Evolutionary conservation across 169 alveolate genomes (phyloP).

Genomic region (Amoebophrya sp.): DNA sequence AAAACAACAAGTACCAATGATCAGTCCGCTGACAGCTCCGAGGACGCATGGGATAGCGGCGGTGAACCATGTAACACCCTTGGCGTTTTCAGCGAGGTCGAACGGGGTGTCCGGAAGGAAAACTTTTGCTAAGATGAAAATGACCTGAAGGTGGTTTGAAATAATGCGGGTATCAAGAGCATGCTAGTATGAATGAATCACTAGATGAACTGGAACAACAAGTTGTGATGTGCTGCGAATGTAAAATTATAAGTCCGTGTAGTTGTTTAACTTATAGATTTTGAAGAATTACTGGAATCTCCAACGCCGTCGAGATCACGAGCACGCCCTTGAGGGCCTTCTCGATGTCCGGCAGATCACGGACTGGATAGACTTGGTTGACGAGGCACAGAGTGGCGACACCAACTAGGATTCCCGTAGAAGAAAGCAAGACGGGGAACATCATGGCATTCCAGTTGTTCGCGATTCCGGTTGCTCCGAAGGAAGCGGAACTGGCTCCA

Average conservation of each 20-base stretch:
- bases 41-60: conserved; percentile 57
- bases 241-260: too few relatives aligned
- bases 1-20: conserved; percentile 53
- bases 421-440: conserved; percentile 60
- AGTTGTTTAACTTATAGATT: too few relatives aligned
- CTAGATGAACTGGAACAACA: background rate
- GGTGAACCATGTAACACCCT: conserved; percentile 52
- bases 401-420: conserved; percentile 69
- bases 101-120: conserved; percentile 52
- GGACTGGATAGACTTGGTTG: conserved; percentile 54
- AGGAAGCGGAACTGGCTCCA: conserved; percentile 59
- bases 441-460: conserved; percentile 40
- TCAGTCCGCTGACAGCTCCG: conserved; percentile 72
- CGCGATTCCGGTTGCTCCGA: background rate
- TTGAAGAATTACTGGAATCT: conserved; percentile 70
- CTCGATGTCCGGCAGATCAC: conserved; percentile 61
- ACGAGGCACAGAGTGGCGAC: conserved; percentile 63
- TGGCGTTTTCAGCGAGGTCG: conserved; percentile 35
- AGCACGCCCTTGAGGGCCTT: conserved; percentile 67
- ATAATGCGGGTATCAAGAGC: conserved; percentile 34
- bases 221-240: background rate
- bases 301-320: conserved; percentile 66
- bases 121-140: conserved; percentile 49
- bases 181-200: background rate
- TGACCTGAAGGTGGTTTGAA: too few relatives aligned